Base-by-base conservation (phyloP, 805 yeast species). In the Monosporozyma servazzii region DNA sequence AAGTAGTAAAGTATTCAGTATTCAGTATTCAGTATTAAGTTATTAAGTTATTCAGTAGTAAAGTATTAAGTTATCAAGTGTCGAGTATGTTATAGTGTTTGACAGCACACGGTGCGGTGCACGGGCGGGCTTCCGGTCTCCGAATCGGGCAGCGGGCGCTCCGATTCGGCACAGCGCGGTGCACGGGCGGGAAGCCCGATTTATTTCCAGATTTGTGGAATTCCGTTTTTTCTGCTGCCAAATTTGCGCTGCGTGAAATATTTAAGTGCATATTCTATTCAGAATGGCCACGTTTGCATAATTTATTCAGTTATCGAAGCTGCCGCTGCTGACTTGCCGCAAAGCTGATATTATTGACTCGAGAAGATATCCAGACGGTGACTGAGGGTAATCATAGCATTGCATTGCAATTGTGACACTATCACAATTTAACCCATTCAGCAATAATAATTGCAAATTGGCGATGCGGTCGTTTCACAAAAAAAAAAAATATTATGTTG, bases 201-300 rank as follows among this genome's bases (percentile, higher is more conserved):
- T 25, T 25, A 5, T 25, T 7, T 5, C 27, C 27, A 25, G 7
- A 5, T 13, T 6, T 21, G 15, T 40, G 7, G 15, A 18, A 45
- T 53, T 51, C 27, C 27, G 27, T 25, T 25, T 25, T 25, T 25
- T 25, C 7, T 25, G 1, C 27, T 25, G 27, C 27, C 27, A 25
- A 25, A 1, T 25, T 25, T 25, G 27, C 27, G 27, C 27, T 25
- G 27, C 5, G 27, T 7, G 27, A 25, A 25, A 25, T 25, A 25
- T 15, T 45, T 54, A 54, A 54, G 20, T 40, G 56, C 54, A 54
- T 54, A 54, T 20, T 41, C 29, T 45, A 45, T 45, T 31, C 48
- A 45, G n/a, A 2, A 2, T 10, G 18, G 15, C n/a, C 9, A 13
- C 9, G 8, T 25, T 9, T 44, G 47, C 47, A 48, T 48, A 48